Evolutionary conservation across 2,329 filamentous ascomycete genomes (phyloP).

Genomic region (Nemania abortiva): DNA sequence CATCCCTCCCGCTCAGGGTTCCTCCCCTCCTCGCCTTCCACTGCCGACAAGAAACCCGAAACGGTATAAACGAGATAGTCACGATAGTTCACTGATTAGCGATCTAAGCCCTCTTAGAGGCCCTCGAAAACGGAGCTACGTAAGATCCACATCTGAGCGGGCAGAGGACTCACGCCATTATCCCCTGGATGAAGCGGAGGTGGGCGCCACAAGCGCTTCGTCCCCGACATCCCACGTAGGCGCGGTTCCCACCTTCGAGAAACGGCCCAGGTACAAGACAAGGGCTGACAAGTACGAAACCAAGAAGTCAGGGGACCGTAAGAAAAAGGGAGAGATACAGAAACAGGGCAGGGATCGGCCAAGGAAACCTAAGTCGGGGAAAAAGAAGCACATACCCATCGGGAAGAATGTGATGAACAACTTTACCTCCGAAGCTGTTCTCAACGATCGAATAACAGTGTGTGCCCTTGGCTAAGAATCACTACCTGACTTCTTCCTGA

Average conservation of each 20-base stretch:
- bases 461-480: slow-evolving; percentile 35
- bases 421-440: slow-evolving; percentile 67
- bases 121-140: slow-evolving; percentile 25
- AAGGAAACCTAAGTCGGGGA: slow-evolving; percentile 42
- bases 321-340: slow-evolving; percentile 44
- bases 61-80: slow-evolving; percentile 39
- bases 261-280: slow-evolving; percentile 66
- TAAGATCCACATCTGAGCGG: slow-evolving; percentile 17
- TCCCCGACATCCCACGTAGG: slow-evolving; percentile 37
- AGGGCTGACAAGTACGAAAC: slow-evolving; percentile 67
- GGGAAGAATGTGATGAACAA: slow-evolving; percentile 64
- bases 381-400: slow-evolving; percentile 52
- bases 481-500: slow-evolving; percentile 32
- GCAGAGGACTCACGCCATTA: slow-evolving; percentile 23
- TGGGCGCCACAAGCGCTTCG: slow-evolving; percentile 33
- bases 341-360: slow-evolving; percentile 23
- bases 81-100: slow-evolving; percentile 49
- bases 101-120: slow-evolving; percentile 38
- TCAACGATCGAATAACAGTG: slow-evolving; percentile 66
- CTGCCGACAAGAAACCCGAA: slow-evolving; percentile 35
- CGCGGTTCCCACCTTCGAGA: slow-evolving; percentile 57
- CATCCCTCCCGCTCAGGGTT: slow-evolving; percentile 37
- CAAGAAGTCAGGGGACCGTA: slow-evolving; percentile 46
- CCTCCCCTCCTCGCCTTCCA: slow-evolving; percentile 31
- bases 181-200: slow-evolving; percentile 32